Conservation (phyloP, 352 stramenopile genomes). For the Phytophthora pistaciae region DNA sequence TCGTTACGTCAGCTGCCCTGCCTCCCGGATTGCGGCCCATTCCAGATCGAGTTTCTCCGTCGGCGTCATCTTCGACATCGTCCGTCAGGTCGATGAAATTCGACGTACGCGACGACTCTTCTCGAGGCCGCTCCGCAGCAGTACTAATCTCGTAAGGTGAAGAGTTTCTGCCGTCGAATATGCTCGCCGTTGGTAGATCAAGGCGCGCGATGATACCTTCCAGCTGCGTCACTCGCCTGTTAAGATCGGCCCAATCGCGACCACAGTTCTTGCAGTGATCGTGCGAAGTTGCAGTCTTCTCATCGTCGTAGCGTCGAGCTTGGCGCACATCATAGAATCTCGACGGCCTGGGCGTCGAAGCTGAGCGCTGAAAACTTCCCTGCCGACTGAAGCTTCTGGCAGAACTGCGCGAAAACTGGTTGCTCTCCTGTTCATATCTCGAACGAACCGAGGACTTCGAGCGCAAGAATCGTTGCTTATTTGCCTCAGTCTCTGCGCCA, state of each 20-base stretch:
- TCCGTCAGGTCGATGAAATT: constrained; percentile 31
- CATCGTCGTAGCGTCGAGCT: neutral
- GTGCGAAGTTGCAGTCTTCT: neutral
- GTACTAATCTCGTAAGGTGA: constrained; percentile 2
- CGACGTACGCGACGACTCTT: neutral
- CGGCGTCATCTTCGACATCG: constrained; percentile 15
- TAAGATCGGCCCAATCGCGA: constrained; percentile 23
- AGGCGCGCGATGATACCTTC: constrained; percentile 26
- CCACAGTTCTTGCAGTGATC: constrained; percentile 21
- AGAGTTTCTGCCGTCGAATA: neutral
- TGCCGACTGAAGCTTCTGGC: neutral
- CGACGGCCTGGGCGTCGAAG: neutral
- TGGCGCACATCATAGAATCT: constrained; percentile 16
- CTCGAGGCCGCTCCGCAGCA: neutral
- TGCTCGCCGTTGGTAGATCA: constrained; percentile 4
- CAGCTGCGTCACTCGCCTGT: constrained; percentile 19
- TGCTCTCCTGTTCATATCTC: neutral
- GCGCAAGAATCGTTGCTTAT: neutral
- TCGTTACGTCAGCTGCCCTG: neutral
- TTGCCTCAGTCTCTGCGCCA: neutral
- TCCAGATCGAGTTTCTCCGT: neutral
- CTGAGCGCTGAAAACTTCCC: neutral
- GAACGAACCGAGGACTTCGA: constrained; percentile 4
- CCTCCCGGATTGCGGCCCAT: neutral
- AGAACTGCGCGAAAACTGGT: neutral